A percentile compares a stretch with the other conserved stretches of the same genome.
phyloP scores from a whole-genome alignment of 2,329 filamentous ascomycete genomes.

The Dactylella cylindrospora region DNA sequence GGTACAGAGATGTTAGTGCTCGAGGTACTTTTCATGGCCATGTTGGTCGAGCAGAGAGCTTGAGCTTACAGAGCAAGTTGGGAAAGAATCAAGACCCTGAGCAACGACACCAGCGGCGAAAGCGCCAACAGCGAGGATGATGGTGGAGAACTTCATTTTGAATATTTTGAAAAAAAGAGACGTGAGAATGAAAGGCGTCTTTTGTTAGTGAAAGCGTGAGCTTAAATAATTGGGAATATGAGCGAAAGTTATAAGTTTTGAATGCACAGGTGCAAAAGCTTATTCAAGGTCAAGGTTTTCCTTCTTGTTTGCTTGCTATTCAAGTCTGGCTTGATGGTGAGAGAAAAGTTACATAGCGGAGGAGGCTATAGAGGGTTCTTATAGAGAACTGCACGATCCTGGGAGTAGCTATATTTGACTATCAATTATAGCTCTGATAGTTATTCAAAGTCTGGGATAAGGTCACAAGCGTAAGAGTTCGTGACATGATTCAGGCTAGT shows the following conservation, averaged over 20 bases:
- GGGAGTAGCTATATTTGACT: neutral
- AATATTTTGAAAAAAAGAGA: conserved; percentile 7
- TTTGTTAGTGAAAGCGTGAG: no score
- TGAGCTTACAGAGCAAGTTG: conserved; percentile 46
- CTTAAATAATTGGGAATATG: conserved; percentile 3
- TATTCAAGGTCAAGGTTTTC: conserved; percentile 11
- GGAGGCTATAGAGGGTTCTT: conserved; percentile 33
- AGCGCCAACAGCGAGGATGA: conserved; percentile 41
- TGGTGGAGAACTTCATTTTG: conserved; percentile 47
- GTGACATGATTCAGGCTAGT: conserved; percentile 10
- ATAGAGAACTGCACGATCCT: conserved; percentile 16
- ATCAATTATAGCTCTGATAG: no score
- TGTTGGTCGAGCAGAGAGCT: neutral
- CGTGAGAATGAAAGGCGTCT: conserved; percentile 14
- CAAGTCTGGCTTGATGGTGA: conserved; percentile 18
- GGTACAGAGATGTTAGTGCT: conserved; percentile 8
- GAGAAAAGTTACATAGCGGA: conserved; percentile 17
- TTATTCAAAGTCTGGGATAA: conserved; percentile 38
- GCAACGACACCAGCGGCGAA: conserved; percentile 43
- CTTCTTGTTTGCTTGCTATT: conserved; percentile 7
- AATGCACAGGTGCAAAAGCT: no score
- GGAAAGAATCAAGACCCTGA: conserved; percentile 41
- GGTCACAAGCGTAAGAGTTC: conserved; percentile 25
- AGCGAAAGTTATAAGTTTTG: no score
- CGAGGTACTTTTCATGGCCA: neutral